Percentiles rank a stretch among this genome's conserved stretches.
These are phyloP conservation scores for Nasturtium officinale DNA, from an alignment of 345 rosid species.

Conservation along the genomic window DNA sequence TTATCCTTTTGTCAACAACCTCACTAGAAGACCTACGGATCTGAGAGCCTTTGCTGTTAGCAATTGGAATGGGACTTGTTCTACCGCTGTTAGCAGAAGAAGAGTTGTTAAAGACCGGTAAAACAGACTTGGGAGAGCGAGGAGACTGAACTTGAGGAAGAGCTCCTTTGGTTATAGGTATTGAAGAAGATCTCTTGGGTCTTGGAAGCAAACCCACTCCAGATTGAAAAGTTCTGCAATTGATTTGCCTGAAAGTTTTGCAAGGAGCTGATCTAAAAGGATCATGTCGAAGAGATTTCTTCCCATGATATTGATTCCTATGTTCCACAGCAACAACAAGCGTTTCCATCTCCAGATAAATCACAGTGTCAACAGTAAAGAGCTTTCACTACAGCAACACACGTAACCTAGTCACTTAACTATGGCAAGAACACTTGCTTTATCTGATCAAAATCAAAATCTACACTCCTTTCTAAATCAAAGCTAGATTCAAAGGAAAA, in stretches of 20 bases:
- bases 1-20: constrained; percentile 42
- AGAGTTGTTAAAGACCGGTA: constrained; percentile 15
- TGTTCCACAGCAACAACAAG: constrained; percentile 72
- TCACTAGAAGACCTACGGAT: constrained; percentile 42
- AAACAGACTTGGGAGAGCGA: constrained; percentile 37
- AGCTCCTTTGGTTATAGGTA: constrained; percentile 43
- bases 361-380: constrained; percentile 10
- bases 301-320: constrained; percentile 59
- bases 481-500: not conserved
- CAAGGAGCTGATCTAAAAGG: constrained; percentile 60
- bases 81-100: constrained; percentile 29
- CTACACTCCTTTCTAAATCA: constrained; percentile 10
- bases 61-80: constrained; percentile 64
- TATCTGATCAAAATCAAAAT: constrained; percentile 27
- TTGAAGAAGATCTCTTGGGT: constrained; percentile 48
- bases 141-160: constrained; percentile 31
- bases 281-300: constrained; percentile 49
- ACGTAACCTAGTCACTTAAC: not conserved
- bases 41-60: constrained; percentile 27
- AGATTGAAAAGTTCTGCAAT: constrained; percentile 75
- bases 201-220: constrained; percentile 76
- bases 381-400: not conserved
- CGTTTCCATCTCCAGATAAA: constrained; percentile 63
- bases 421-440: constrained; percentile 11
- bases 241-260: constrained; percentile 58